phyloP scores from a whole-genome alignment of 305 asterid genomes.

The Euphrasia arctica region DNA sequence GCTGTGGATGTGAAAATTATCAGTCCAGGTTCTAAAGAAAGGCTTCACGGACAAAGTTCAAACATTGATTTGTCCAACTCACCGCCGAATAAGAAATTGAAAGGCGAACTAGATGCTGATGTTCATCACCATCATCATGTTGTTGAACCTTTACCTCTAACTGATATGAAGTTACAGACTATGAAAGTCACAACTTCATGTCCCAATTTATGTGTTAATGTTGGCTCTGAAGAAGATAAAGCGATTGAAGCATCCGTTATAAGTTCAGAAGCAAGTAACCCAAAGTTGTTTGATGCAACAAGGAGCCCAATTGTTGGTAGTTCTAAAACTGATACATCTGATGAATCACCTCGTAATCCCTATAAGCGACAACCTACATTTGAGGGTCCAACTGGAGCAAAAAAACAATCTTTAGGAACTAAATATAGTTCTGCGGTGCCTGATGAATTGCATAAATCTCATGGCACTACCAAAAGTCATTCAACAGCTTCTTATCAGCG shows the following conservation, averaged over 20 bases:
- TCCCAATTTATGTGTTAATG: constrained; percentile 37
- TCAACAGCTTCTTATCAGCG: constrained; percentile 47
- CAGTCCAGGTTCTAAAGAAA: constrained; percentile 34
- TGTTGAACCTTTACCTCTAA: constrained; percentile 32
- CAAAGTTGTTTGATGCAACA: constrained; percentile 40
- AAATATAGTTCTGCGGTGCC: constrained; percentile 45
- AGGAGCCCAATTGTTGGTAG: constrained; percentile 34
- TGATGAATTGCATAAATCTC: constrained; percentile 47
- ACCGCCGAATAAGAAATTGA: constrained; percentile 44
- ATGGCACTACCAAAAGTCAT: constrained; percentile 34
- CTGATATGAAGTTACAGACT: constrained; percentile 36
- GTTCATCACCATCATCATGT: constrained; percentile 29
- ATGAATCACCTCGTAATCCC: constrained; percentile 37
- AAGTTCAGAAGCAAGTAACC: constrained; percentile 38
- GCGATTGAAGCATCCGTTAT: constrained; percentile 31
- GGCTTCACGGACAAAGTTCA: constrained; percentile 33
- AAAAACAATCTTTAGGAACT: constrained; percentile 41
- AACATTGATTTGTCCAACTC: constrained; percentile 40
- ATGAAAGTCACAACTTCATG: constrained; percentile 32
- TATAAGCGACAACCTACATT: constrained; percentile 43
- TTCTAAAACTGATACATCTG: constrained; percentile 36
- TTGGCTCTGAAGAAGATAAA: constrained; percentile 39
- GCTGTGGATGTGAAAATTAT: constrained; percentile 33
- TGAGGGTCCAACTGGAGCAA: constrained; percentile 46
- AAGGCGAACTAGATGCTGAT: constrained; percentile 38